Evolutionary conservation across 2,329 filamentous ascomycete genomes (phyloP).

Genomic region (Sporothrix dimorphospora): DNA sequence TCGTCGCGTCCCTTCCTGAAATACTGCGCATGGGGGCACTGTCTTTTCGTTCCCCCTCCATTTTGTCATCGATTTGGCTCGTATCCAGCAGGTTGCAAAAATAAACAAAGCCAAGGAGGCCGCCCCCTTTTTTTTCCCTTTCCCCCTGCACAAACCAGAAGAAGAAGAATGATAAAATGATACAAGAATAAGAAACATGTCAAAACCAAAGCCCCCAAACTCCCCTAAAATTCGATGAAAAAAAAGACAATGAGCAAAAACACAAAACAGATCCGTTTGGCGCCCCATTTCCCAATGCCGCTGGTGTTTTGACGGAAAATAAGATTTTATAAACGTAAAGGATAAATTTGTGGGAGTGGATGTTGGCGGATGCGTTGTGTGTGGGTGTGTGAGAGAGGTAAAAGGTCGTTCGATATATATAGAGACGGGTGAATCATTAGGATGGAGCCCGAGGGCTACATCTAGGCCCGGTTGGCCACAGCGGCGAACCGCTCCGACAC

Average conservation of each 20-base stretch:
- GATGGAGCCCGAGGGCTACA: neutral
- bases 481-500: conserved; percentile 48
- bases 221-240: neutral
- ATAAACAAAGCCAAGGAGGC: neutral
- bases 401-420: neutral
- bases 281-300: conserved; percentile 23
- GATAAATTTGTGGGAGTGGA: neutral
- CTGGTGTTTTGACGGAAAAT: conserved; percentile 18
- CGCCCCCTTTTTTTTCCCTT: neutral
- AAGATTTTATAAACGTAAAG: conserved; percentile 16
- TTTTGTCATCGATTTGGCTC: neutral
- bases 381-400: neutral
- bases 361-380: neutral
- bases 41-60: no score
- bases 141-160: conserved; percentile 4
- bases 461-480: conserved; percentile 29
- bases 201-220: conserved; percentile 7
- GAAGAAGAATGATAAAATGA: neutral
- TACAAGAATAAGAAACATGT: neutral
- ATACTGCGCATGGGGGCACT: no score
- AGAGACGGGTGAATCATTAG: neutral
- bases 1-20: neutral
- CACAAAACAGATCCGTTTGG: neutral
- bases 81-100: conserved; percentile 14
- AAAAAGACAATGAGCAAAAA: neutral